Evolutionary conservation across 2,329 filamentous ascomycete species (phyloP), one percentile per base, ranked within the genome.

Genomic region (Colletotrichum abscissum): DNA sequence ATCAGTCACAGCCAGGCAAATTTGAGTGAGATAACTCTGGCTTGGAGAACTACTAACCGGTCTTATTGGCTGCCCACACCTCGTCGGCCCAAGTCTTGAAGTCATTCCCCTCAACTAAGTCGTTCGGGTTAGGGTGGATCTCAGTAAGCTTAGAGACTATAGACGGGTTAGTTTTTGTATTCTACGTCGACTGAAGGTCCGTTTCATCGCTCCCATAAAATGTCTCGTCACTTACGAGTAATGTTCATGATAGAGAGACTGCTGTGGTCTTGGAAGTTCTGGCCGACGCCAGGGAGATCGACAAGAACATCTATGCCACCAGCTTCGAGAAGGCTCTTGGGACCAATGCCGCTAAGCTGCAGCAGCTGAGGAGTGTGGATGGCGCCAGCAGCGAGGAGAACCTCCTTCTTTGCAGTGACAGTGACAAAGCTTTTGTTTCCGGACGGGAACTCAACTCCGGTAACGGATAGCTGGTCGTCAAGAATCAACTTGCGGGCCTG

Each of bases 281-380:
- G 78, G 16, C 86, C 87, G 6, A 88, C 88, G 3, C 81, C 83
- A 1, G 86, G 84, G 3, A 85, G 77, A 70, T 87, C 81, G 46
- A 83, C 79, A 1, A 84, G 72, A 0, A 84, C 76, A 0, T 79
- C 74, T 35, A 88, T 84, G 0, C 79, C 80, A 3, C 82, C 79
- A 2, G 76, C 70, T 14, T 78, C 67, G 3, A 88, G 77, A 4
- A 83, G 76, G 1, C 78, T 77, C 12, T 78, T 77, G 8, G 81
- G 79, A 0, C 86, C 86, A 24, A 88, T 82, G 19, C 86, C 85
- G 59, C 84, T 86, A 4, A 84, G 78, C 74, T 86, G 83, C 2
- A 87, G 79, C 0, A 88, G 76, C 52, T 84, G 82, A 54, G 78
- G 85, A 63, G 77, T 86, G 74, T 81, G 78, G 7, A 80, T 73